Percentiles rank a stretch among this genome's conserved stretches.
Evolutionary conservation across 345 rosid species (phyloP).

Genomic region (Eutrema heterophyllum): DNA sequence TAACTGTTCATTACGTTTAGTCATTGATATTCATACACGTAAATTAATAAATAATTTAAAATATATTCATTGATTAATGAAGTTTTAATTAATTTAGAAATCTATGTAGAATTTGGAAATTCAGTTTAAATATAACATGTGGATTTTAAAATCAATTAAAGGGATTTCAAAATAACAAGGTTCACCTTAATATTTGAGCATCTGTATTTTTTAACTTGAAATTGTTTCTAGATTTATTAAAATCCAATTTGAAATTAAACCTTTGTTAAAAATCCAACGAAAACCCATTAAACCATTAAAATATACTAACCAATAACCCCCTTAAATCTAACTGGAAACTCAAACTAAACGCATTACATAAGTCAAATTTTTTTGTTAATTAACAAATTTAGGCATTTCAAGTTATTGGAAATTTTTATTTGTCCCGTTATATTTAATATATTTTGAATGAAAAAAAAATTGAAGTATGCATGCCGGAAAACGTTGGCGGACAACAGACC

Average conservation of each 20-base stretch:
- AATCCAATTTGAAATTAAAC: no score
- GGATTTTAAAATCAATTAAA: background rate
- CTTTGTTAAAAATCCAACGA: no score
- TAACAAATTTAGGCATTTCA: no score
- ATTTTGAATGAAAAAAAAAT: background rate
- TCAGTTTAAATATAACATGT: background rate
- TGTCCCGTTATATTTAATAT: background rate
- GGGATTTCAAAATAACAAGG: background rate
- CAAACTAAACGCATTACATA: background rate
- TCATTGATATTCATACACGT: background rate
- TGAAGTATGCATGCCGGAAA: constrained; percentile 94
- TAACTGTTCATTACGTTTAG: background rate
- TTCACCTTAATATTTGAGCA: background rate
- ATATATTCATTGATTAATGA: background rate
- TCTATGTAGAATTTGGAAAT: background rate
- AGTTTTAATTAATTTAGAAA: background rate
- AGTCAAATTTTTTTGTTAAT: no score
- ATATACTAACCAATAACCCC: no score
- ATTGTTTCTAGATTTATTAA: background rate
- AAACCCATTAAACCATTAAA: no score
- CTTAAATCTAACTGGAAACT: no score
- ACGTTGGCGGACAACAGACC: constrained; percentile 97
- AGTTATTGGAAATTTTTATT: background rate
- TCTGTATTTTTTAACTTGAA: background rate
- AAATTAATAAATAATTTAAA: background rate